Conservation (phyloP, 495 filamentous ascomycete genomes). For the Talaromyces ruber region DNA sequence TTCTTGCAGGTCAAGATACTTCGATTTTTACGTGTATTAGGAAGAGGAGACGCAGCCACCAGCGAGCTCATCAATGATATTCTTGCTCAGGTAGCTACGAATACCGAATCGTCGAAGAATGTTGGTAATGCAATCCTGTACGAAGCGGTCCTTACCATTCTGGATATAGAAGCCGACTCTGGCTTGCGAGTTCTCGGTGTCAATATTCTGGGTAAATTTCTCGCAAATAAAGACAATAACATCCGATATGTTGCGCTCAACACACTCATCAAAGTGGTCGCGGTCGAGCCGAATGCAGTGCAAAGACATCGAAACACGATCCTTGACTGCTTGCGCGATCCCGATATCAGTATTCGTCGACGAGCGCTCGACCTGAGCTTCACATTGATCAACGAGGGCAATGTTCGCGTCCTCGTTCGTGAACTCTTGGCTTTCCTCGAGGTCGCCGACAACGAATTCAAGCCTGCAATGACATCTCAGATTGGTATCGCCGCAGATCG, state of each 20-base stretch:
- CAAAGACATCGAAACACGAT: constrained; percentile 97
- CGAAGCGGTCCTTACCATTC: constrained; percentile 92
- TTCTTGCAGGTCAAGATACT: constrained; percentile 97
- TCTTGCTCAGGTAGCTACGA: constrained; percentile 93
- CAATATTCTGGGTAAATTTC: constrained; percentile 96
- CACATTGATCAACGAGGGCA: constrained; percentile 93
- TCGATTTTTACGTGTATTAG: constrained; percentile 73
- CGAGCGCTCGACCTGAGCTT: constrained; percentile 94
- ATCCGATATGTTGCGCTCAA: constrained; percentile 97
- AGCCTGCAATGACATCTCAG: constrained; percentile 92
- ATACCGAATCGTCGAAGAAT: constrained; percentile 97
- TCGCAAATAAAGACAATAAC: constrained; percentile 97
- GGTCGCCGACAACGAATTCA: constrained; percentile 97
- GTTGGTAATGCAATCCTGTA: constrained; percentile 97
- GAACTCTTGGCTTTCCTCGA: constrained; percentile 92
- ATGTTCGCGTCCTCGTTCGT: constrained; percentile 85
- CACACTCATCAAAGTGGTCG: constrained; percentile 95
- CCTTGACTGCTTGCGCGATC: constrained; percentile 89
- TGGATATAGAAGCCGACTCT: constrained; percentile 96
- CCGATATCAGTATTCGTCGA: constrained; percentile 96
- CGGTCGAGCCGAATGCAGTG: constrained; percentile 94
- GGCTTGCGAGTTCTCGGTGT: constrained; percentile 89
- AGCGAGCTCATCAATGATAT: constrained; percentile 99
- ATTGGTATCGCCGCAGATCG: constrained; percentile 95
- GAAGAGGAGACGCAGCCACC: constrained; percentile 75